Evolutionary conservation across 352 stramenopile genomes (phyloP).

Genomic region (Thraustotheca clavata): DNA sequence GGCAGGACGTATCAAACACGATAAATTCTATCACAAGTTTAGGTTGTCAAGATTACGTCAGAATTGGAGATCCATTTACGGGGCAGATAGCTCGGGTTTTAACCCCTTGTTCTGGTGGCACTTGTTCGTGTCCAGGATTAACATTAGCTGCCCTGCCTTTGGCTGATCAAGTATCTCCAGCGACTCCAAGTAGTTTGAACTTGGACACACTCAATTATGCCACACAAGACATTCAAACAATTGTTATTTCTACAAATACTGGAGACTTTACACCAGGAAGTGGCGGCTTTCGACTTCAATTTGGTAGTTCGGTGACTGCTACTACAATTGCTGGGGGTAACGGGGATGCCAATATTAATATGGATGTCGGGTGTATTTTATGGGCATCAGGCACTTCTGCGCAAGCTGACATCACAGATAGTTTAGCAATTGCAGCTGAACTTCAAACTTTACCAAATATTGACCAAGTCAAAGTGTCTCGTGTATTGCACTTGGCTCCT

Average conservation of each 20-base stretch:
- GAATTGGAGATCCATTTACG: conserved; percentile 35
- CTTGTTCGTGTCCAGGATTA: conserved; percentile 35
- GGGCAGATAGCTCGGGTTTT: conserved; percentile 49
- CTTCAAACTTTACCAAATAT: conserved; percentile 54
- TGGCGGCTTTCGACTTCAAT: conserved; percentile 86
- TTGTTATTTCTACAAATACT: conserved; percentile 33
- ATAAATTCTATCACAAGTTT: conserved; percentile 19
- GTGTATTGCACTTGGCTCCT: conserved; percentile 34
- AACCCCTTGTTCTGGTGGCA: conserved; percentile 29
- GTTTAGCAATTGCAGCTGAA: conserved; percentile 47
- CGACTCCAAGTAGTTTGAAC: conserved; percentile 26
- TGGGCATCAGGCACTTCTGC: conserved; percentile 52
- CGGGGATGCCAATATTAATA: conserved; percentile 52
- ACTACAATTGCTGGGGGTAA: conserved; percentile 69
- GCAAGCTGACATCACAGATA: conserved; percentile 32
- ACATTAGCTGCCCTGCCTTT: conserved; percentile 14
- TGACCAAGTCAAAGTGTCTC: conserved; percentile 61
- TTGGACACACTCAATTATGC: conserved; percentile 31
- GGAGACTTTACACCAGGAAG: conserved; percentile 34
- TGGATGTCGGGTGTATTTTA: conserved; percentile 65
- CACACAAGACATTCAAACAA: conserved; percentile 63
- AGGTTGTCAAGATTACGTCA: conserved; percentile 57
- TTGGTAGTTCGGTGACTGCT: conserved; percentile 83
- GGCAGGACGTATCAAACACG: conserved; percentile 5
- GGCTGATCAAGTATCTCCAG: neutral